Evolutionary conservation across 2,329 filamentous ascomycete genomes (phyloP), one percentile per base, ranked within the genome.

Genomic region (Cordyceps farinosa): DNA sequence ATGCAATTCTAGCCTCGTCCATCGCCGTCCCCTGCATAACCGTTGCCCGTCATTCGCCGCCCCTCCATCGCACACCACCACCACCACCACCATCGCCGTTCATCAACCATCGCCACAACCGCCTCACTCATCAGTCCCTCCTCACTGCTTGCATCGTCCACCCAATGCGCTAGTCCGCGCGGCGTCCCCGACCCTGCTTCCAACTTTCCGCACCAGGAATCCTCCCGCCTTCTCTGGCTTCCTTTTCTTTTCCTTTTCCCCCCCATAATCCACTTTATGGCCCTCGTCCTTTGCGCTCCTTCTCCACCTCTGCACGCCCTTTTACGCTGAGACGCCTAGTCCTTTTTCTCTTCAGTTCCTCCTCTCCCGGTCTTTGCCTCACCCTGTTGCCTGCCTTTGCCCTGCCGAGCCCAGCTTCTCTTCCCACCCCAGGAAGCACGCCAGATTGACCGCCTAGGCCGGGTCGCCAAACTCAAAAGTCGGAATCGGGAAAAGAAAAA

Each of bases 241-340:
- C 45, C 44, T 57, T 27, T 32, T 47, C 47, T 32, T 47, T 36
- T 40, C 32, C 56, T 15, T 13, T 32, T 22, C 13, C 22, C 45
- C 38, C 44, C 44, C 30, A 51, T 34, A 32, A 47, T 48, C 56
- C 56, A 59, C 56, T 59, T 51, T n/a, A 59, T 59, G 45, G 56
- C 57, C 9, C 57, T 59, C 44, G 56, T 32, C 44, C 30, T 40
- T 47, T 32, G 57, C 47, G 50, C 58, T 27, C 36, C 58, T 32
- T 36, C 58, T 52, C 58, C 58, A 53, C 58, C 30, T 29, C 47
- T 34, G 29, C 34, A 61, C 58, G 48, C 58, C 58, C 58, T 61
- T 45, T 61, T 61, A 48, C 50, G 58, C 58, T 61, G 58, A 61
- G 58, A 61, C 58, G 58, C 50, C 57, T 17, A 29, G 10, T 53